Evolutionary conservation across 2,329 filamentous ascomycete species (phyloP), one percentile per base, ranked within the genome.

Genomic region (Pestalotiopsis sp.): DNA sequence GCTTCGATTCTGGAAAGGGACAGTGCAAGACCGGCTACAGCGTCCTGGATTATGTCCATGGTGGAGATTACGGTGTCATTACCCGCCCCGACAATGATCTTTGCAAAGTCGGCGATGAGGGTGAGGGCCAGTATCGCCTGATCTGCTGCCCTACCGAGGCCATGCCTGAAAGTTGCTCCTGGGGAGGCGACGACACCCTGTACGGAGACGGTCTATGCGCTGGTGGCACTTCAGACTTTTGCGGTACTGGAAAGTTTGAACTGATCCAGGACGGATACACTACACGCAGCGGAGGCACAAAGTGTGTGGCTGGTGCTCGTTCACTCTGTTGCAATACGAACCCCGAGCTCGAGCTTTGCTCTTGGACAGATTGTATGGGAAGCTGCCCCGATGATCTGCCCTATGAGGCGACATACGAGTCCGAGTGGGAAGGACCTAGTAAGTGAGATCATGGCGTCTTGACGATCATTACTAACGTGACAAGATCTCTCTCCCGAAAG

Each of bases 41-140:
- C 58, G 58, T 61, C 12, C 27, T 61, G n/a, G 58, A 61, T n/a
- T 61, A 61, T 61, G 58, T 61, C n/a, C 58, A 61, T 31, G 58
- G 17, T 36, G 58, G 58, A 27, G 23, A 25, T 7, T 61, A 61
- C 27, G 58, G 58, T 7, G 58, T 61, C 12, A 61, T 61, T n/a
- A 31, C 23, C 12, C 23, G 31, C 3, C 58, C 27, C 23, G 58
- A 61, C 27, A 23, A 61, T 36, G 58, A 61, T 36, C 23, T 61
- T 61, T 61, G 58, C 27, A 31, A 31, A 4, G 58, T 31, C 14
- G 58, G 58, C 23, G 58, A 61, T 38, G 56, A 58, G n/a, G 56
- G 56, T 9, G 56, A 58, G n/a, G 56, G 56, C 2, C 56, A 58
- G 13, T 61, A 61, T 61, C 58, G 58, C 27, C 23, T 61, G 2